Evolutionary conservation across 306 rosid genomes (phyloP), one percentile per base, ranked within the genome.

Genomic region (Amphicarpaea edgeworthii): DNA sequence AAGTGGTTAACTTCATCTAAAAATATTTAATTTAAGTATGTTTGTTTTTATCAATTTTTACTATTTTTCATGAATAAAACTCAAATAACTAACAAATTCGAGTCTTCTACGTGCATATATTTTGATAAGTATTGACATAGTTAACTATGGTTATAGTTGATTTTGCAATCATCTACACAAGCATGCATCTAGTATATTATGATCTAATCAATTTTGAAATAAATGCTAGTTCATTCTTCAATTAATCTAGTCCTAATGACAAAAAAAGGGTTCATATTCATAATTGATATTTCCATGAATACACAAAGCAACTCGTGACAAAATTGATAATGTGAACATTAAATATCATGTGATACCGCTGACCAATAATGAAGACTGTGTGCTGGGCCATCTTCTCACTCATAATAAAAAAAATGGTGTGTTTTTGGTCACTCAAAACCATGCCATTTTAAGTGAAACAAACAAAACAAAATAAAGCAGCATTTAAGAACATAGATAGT

Each of bases 381-480:
- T 34, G 26, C n/a, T 3, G 7, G 28, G 38, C 49, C 17, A 37
- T 10, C 8, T 63, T 63, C n/a, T 9, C 16, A 38, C 15, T 8
- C 14, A 3, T 9, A 9, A 37, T 17, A 16, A 17, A n/a, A 16
- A 17, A n/a, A n/a, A 61, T 61, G 30, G 61, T 10, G 61, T 10
- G 2, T 20, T 21, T 54, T 20, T 10, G 30, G 26, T 54, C 32
- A 54, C 61, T 54, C n/a, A 53, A 53, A 53, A 9, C 59, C 59
- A 53, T 50, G 23, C 23, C 57, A 50, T 50, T 50, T 50, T 50
- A 16, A 17, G 57, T 17, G 57, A 50, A 50, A 50, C 57, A 50
- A 50, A 50, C 57, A 50, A 50, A 17, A 50, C 10, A 16, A 50
- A 6, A 50, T 50, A 7, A 16, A 50, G 4, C 11, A 50, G 1